Base-by-base conservation (phyloP, 2,329 filamentous ascomycete genomes). In the Byssochlamys sp. region DNA sequence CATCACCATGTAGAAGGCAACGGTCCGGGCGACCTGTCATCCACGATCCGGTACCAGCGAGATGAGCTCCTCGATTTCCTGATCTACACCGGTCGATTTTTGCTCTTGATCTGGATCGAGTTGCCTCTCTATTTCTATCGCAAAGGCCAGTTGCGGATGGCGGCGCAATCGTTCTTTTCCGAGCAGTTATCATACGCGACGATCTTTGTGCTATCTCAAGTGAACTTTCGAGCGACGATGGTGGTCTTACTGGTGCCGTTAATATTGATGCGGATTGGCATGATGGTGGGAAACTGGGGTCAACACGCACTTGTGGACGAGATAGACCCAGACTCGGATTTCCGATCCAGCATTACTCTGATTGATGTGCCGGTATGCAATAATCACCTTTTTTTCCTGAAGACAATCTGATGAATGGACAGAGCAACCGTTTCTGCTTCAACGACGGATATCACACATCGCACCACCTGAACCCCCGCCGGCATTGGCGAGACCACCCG, bases 221-320 rank as follows among this genome's bases (percentile, higher is more conserved):
- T 68, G 39, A 82, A 85, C 68, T 67, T 77, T 24, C 74, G 74
- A 2, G 82, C 88, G 0, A 82, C 86, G 0, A 66, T 83, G 4
- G 89, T 87, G 64, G 84, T 84, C 0, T 80, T 89, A 28, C 65
- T 91, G 1, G 67, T 90, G 1, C 89, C 89, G 0, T 77, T 91
- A 24, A 62, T 81, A 2, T 70, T 87, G 29, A 79, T 91, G 71
- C 80, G 89, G 0, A 64, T 89, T 19, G 88, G 84, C 0, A 71
- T 92, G 61, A 92, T 91, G 89, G 79, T 89, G 6, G 89, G 89
- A 1, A 92, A 92, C 68, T 92, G 88, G 87, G 89, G 87, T 2
- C 89, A 92, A 69, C 89, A 92, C 69, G 88, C 88, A 1, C 85
- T 92, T 61, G 88, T 92, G 5, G 88, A 92, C 65, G 82, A 85